These are phyloP conservation scores for Citrus medica DNA, from an alignment of 345 rosid species.

Conservation along the genomic window DNA sequence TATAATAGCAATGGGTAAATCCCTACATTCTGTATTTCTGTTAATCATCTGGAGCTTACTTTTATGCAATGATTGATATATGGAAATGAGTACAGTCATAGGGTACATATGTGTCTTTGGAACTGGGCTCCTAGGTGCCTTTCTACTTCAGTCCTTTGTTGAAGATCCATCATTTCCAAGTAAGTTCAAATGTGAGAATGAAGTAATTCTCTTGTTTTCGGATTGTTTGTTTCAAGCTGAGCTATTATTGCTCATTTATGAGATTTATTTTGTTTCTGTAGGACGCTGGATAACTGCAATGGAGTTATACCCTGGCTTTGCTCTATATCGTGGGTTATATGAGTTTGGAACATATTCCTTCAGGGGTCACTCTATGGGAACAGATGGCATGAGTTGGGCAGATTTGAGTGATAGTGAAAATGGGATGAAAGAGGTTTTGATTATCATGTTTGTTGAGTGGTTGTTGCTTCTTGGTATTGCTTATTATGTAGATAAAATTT, in stretches of 20 bases:
- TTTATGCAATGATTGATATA: conserved; percentile 10
- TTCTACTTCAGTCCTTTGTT: conserved; percentile 61
- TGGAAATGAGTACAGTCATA: conserved; percentile 43
- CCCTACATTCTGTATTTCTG: not conserved
- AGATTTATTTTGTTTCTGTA: conserved; percentile 26
- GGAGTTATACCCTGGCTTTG: conserved; percentile 87
- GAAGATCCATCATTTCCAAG: conserved; percentile 74
- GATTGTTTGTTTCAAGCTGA: not conserved
- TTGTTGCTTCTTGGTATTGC: conserved; percentile 53
- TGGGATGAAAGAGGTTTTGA: conserved; percentile 58
- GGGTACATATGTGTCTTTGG: conserved; percentile 71
- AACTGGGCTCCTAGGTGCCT: conserved; percentile 75
- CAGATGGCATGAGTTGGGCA: conserved; percentile 69
- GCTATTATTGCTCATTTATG: not conserved
- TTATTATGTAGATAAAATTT: conserved; percentile 62
- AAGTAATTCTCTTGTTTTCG: not conserved
- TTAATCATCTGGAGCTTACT: conserved; percentile 1
- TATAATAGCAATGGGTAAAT: not conserved
- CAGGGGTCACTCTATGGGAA: conserved; percentile 45
- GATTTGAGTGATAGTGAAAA: conserved; percentile 52
- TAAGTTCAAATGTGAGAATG: conserved; percentile 35
- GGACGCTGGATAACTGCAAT: conserved; percentile 62
- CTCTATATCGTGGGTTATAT: conserved; percentile 81
- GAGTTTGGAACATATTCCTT: conserved; percentile 64
- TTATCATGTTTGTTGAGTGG: conserved; percentile 77